A percentile compares a stretch with the other conserved stretches of the same genome.
phyloP scores from a whole-genome alignment of 441 rosid genomes.

The Flueggea neowawraea region DNA sequence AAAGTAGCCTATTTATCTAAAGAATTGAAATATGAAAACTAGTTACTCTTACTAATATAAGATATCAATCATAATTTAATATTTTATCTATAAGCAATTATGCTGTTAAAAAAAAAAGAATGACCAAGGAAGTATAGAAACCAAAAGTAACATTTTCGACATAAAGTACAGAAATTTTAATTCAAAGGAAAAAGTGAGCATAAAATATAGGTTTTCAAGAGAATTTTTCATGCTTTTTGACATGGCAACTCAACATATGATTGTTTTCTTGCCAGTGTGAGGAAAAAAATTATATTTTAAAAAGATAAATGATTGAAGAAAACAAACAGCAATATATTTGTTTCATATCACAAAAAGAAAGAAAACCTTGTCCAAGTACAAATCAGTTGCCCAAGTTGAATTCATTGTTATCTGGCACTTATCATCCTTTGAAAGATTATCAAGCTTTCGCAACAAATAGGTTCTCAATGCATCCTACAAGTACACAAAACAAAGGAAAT shows the following conservation, averaged over 20 bases:
- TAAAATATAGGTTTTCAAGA: no score
- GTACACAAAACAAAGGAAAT: slow-evolving; percentile 18
- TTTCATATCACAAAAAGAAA: slow-evolving; percentile 22
- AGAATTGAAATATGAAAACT: slow-evolving; percentile 3
- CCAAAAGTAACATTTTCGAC: no score
- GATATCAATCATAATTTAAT: slow-evolving; percentile 2
- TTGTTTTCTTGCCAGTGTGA: no score
- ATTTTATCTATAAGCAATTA: no score
- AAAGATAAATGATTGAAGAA: neutral
- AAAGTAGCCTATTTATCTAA: slow-evolving; percentile 88
- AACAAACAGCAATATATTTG: slow-evolving; percentile 10
- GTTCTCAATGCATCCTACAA: slow-evolving; percentile 98
- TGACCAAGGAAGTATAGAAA: no score
- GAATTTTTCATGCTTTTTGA: no score
- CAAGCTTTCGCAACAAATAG: slow-evolving; percentile 93
- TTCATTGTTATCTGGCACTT: slow-evolving; percentile 98
- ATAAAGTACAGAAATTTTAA: no score
- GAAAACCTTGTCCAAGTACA: slow-evolving; percentile 97
- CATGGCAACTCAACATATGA: no score
- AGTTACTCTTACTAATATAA: neutral
- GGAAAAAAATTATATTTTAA: neutral
- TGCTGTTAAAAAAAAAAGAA: no score
- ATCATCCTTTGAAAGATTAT: slow-evolving; percentile 89
- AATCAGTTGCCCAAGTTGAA: slow-evolving; percentile 99
- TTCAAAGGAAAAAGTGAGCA: no score